A percentile compares a stretch with the other conserved stretches of the same genome.
phyloP scores from a whole-genome alignment of 2,329 filamentous ascomycete species.

The Colletotrichum navitas region DNA sequence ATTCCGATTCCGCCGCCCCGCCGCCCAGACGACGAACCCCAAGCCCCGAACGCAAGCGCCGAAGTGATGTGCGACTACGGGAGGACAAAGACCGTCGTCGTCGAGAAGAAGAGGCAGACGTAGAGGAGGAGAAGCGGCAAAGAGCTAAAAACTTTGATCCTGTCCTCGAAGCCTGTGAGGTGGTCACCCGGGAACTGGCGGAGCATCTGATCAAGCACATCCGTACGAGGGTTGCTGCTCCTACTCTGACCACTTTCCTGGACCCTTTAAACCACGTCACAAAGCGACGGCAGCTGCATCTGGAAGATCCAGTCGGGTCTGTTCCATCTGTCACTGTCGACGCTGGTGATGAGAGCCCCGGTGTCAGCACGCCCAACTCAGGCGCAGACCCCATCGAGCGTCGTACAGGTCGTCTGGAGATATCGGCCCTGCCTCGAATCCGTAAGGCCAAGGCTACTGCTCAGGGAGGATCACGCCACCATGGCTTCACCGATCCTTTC shows the following conservation, averaged over 20 bases:
- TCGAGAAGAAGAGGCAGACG: slow-evolving; percentile 82
- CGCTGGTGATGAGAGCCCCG: slow-evolving; percentile 72
- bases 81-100: slow-evolving; percentile 75
- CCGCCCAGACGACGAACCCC: slow-evolving; percentile 51
- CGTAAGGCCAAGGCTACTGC: slow-evolving; percentile 73
- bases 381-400: slow-evolving; percentile 72
- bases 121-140: slow-evolving; percentile 91
- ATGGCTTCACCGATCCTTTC: slow-evolving; percentile 76
- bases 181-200: slow-evolving; percentile 82
- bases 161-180: slow-evolving; percentile 84
- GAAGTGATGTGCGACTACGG: slow-evolving; percentile 65
- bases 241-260: slow-evolving; percentile 83
- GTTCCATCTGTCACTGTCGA: slow-evolving; percentile 65
- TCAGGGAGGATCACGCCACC: slow-evolving; percentile 65
- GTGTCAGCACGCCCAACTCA: slow-evolving; percentile 75
- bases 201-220: slow-evolving; percentile 92
- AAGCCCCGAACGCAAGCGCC: slow-evolving; percentile 51
- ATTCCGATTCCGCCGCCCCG: slow-evolving; percentile 40
- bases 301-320: slow-evolving; percentile 48
- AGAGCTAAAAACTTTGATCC: slow-evolving; percentile 91
- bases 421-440: slow-evolving; percentile 79
- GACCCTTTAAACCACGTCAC: slow-evolving; percentile 83
- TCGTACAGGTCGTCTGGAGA: slow-evolving; percentile 67
- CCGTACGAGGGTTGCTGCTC: slow-evolving; percentile 86
- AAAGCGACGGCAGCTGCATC: slow-evolving; percentile 83